Evolutionary conservation across 192 early-diverging fungal species (phyloP).

Genomic region (Chytriomyces sp.): DNA sequence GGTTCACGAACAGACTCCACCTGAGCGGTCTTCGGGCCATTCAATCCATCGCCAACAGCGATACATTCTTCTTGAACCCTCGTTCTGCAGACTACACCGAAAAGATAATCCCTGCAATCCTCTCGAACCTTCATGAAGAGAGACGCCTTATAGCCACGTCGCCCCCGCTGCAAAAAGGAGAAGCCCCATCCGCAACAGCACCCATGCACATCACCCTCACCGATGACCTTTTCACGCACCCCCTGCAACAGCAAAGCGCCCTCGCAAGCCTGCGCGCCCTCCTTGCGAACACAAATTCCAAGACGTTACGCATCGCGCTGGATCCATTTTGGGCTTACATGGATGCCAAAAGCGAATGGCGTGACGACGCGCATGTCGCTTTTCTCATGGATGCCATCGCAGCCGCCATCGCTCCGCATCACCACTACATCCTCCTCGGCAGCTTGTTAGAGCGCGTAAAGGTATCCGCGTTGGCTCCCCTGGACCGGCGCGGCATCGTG

Average conservation of each 20-base stretch:
- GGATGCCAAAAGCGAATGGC: constrained; percentile 9
- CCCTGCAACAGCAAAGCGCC: constrained; percentile 25
- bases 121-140: constrained; percentile 36
- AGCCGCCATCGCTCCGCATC: constrained; percentile 17
- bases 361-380: constrained; percentile 12
- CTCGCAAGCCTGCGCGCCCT: constrained; percentile 12
- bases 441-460: constrained; percentile 31
- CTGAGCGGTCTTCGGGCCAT: constrained; percentile 46
- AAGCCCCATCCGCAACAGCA: too few species aligned
- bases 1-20: constrained; percentile 26
- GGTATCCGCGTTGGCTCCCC: too few species aligned
- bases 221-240: constrained; percentile 39
- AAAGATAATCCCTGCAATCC: constrained; percentile 39
- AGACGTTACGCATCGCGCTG: too few species aligned
- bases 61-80: constrained; percentile 30
- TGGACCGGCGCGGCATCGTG: too few species aligned
- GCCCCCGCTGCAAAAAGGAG: too few species aligned
- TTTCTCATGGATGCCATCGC: constrained; percentile 12
- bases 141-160: neutral
- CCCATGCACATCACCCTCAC: constrained; percentile 34
- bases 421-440: constrained; percentile 31
- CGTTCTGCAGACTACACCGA: constrained; percentile 23
- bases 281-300: too few species aligned
- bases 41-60: constrained; percentile 34
- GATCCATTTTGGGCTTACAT: constrained; percentile 20